Evolutionary conservation across 768 basidiomycete genomes (phyloP).

Genomic region (Dendrothele bispora): DNA sequence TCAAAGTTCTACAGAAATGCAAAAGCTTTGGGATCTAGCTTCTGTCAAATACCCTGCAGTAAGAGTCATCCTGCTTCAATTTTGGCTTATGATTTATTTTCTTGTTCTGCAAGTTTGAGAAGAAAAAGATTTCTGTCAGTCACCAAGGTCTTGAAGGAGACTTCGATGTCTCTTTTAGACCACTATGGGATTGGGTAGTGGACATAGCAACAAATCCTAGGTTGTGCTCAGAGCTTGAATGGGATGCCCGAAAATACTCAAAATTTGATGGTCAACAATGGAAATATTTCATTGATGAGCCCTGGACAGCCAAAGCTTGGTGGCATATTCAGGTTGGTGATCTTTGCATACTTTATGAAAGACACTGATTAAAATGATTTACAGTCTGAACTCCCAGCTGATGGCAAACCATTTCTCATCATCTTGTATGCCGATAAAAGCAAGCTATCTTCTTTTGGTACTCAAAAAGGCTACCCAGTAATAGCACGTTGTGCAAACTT

Average conservation of each 20-base stretch:
- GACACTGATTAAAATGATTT: not conserved
- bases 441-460: conserved; percentile 15
- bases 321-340: conserved; percentile 37
- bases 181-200: conserved; percentile 26
- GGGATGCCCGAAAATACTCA: conserved; percentile 28
- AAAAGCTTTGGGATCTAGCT: conserved; percentile 10
- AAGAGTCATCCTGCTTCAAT: not conserved
- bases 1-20: conserved; percentile 8
- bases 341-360: conserved; percentile 4
- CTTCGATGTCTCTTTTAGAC: conserved; percentile 10
- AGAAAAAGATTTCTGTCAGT: not conserved
- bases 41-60: not conserved
- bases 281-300: conserved; percentile 30
- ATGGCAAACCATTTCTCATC: conserved; percentile 15
- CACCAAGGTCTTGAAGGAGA: not conserved
- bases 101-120: not conserved
- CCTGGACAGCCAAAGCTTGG: conserved; percentile 35
- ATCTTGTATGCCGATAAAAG: conserved; percentile 21
- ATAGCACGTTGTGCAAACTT: conserved; percentile 13
- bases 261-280: conserved; percentile 20
- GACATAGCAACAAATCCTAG: conserved; percentile 20
- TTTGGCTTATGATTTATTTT: not conserved
- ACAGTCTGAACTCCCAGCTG: conserved; percentile 16
- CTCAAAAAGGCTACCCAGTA: conserved; percentile 17
- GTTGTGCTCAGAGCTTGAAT: conserved; percentile 21